Evolutionary conservation across 768 basidiomycete species (phyloP), one percentile per base, ranked within the genome.

Genomic region (Russula virescens): DNA sequence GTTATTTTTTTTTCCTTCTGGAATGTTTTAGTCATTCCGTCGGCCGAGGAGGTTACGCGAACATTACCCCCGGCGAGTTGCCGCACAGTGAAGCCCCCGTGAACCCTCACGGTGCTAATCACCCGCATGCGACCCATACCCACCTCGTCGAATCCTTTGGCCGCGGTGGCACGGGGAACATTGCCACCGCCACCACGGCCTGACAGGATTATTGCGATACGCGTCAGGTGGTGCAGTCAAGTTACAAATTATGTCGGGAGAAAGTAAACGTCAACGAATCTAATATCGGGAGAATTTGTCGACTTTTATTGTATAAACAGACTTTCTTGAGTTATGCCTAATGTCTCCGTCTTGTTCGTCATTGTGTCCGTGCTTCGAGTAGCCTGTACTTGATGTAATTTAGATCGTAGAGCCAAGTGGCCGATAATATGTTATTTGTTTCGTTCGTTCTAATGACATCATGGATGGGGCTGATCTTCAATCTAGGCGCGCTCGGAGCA

Each of bases 1-100:
- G 19, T 13, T 23, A 23, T 1, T 26, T 43, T 49, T 31, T 49
- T 75, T 47, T 58, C 14, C 31, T 54, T 11, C 40, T 26, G n/a
- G n/a, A n/a, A n/a, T n/a, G n/a, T n/a, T n/a, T 8, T 28, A 52
- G 84, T 16, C 85, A 88, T 70, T 87, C 86, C 5, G 83, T 81
- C 0, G 87, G 87, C 49, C 83, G 88, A 54, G 87, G 88, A 40
- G 87, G 88, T n/a, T 64, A 71, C 7, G 88, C 83, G 3, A 89
- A 89, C 65, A 68, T 88, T 23, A 81, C 80, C 6, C 14, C 57
- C 21, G 58, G 66, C 42, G 66, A 62, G 53, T 53, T 60, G 50
- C 75, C 73, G 13, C 56, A 62, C 18, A 56, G 53, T 11, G 73
- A 73, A 18, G 46, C n/a, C 14, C 43, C 54, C 42, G 55, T 68